phyloP scores from a whole-genome alignment of 2,329 filamentous ascomycete genomes.

The Trichophyton equinum region DNA sequence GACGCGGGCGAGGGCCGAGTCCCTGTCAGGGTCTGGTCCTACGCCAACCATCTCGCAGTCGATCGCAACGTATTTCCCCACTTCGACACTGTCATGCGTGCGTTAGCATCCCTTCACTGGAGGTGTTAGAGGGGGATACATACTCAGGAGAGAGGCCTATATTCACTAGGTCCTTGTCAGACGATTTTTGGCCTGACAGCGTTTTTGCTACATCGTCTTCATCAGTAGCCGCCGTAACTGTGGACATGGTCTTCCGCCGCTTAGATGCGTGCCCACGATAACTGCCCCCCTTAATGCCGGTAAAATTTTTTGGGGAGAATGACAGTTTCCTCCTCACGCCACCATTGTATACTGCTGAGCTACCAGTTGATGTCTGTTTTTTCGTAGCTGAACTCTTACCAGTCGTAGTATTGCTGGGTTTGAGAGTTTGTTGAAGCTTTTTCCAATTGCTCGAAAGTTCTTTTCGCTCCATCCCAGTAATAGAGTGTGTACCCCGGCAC shows the following conservation, averaged over 20 bases:
- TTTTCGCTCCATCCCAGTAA: conserved; percentile 30
- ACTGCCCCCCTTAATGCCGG: neutral
- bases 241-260: conserved; percentile 6
- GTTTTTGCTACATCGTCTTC: neutral
- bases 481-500: neutral
- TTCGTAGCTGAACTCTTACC: conserved; percentile 17
- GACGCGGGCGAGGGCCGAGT: conserved; percentile 70
- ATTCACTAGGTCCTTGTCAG: conserved; percentile 42
- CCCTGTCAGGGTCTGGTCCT: conserved; percentile 46
- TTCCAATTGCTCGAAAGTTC: conserved; percentile 40
- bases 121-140: conserved; percentile 11
- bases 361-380: conserved; percentile 9
- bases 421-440: conserved; percentile 36
- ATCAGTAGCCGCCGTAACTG: neutral
- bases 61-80: conserved; percentile 83
- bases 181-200: neutral
- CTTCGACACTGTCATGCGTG: conserved; percentile 42
- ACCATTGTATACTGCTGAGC: conserved; percentile 7
- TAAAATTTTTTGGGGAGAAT: conserved; percentile 1
- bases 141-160: conserved; percentile 44
- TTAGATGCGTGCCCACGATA: conserved; percentile 5
- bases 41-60: conserved; percentile 99
- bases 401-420: conserved; percentile 18
- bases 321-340: conserved; percentile 10
- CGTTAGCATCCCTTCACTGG: conserved; percentile 10